phyloP scores from a whole-genome alignment of 768 basidiomycete species.

The Xerocomellus dryophilus region DNA sequence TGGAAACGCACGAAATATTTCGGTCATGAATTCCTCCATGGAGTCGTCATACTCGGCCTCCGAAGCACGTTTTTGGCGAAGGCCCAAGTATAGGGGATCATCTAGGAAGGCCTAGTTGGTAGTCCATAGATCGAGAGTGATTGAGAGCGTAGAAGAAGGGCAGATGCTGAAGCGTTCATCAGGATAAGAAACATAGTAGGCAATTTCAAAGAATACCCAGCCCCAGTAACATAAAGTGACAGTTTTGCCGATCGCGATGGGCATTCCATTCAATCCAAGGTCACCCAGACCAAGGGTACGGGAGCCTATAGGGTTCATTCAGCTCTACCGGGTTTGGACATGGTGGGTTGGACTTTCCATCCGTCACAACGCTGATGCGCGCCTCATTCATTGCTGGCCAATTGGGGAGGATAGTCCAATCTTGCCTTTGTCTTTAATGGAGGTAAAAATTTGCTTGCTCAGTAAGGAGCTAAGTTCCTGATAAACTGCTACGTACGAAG shows the following conservation, averaged over 20 bases:
- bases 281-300: constrained; percentile 89
- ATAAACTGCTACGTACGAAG: constrained; percentile 42
- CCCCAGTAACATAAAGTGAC: constrained; percentile 85
- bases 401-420: constrained; percentile 66
- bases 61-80: constrained; percentile 64
- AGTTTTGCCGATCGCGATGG: constrained; percentile 91
- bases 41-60: constrained; percentile 70
- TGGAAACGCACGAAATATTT: constrained; percentile 72
- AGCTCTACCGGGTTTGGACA: neutral
- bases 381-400: constrained; percentile 74
- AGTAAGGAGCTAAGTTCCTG: neutral
- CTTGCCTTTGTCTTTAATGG: constrained; percentile 79
- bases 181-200: neutral
- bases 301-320: constrained; percentile 47
- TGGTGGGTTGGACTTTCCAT: constrained; percentile 49
- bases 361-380: constrained; percentile 91
- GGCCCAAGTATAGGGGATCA: constrained; percentile 88
- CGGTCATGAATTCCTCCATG: constrained; percentile 92
- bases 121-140: constrained; percentile 86
- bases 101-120: constrained; percentile 77
- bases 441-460: constrained; percentile 55
- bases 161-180: constrained; percentile 52
- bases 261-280: constrained; percentile 81
- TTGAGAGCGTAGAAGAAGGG: constrained; percentile 75
- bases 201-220: constrained; percentile 50